A percentile compares a stretch with the other conserved stretches of the same genome.
Evolutionary conservation across 2,329 filamentous ascomycete genomes (phyloP).

Genomic region (Colletotrichum cereale): DNA sequence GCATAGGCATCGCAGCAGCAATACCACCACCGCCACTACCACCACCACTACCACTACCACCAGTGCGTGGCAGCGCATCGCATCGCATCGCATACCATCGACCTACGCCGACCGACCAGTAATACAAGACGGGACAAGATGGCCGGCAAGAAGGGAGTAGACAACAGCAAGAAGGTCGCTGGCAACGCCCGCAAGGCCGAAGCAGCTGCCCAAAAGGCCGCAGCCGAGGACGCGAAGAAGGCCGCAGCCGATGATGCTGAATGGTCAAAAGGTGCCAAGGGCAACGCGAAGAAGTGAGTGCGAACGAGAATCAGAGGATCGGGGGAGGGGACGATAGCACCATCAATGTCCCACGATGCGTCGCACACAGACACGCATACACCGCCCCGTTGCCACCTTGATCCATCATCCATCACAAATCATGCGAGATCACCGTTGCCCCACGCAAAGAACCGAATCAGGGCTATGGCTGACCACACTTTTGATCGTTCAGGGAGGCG

Average conservation of each 20-base stretch:
- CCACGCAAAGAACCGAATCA: slow-evolving; percentile 10
- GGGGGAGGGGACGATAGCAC: neutral
- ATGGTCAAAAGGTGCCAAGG: slow-evolving; percentile 90
- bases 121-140: slow-evolving; percentile 56
- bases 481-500: slow-evolving; percentile 73
- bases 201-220: slow-evolving; percentile 83
- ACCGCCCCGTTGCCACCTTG: slow-evolving; percentile 3
- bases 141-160: slow-evolving; percentile 78
- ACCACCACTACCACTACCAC: slow-evolving; percentile 13
- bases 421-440: slow-evolving; percentile 13
- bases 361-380: slow-evolving; percentile 10
- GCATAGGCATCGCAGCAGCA: slow-evolving; percentile 15
- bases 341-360: neutral
- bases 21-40: slow-evolving; percentile 5
- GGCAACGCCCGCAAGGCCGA: slow-evolving; percentile 96
- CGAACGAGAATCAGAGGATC: neutral
- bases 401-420: slow-evolving; percentile 15
- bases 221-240: slow-evolving; percentile 74
- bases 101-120: slow-evolving; percentile 1
- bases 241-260: slow-evolving; percentile 78
- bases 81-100: slow-evolving; percentile 15
- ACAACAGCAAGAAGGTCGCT: slow-evolving; percentile 88
- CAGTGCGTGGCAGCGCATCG: slow-evolving; percentile 33
- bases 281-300: slow-evolving; percentile 84
- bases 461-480: slow-evolving; percentile 28